Evolutionary conservation across 352 stramenopile species (phyloP).

Genomic region (Phytophthora colocasiae): DNA sequence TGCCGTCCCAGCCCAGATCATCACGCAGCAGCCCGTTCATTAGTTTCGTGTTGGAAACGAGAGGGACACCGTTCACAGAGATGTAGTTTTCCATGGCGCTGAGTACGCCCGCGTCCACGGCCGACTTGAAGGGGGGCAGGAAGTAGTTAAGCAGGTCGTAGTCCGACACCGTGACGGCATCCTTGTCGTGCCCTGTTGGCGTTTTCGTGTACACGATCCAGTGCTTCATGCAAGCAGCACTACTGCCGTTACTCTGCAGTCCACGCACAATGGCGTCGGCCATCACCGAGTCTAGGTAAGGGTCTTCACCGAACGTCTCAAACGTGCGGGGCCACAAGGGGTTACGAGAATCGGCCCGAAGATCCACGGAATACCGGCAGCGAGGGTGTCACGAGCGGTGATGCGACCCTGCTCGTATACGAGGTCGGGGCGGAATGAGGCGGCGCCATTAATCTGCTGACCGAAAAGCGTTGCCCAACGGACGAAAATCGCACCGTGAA

Average conservation of each 20-base stretch:
- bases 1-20: slow-evolving; percentile 76
- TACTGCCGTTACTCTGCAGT: slow-evolving; percentile 59
- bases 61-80: slow-evolving; percentile 86
- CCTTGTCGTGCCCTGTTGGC: slow-evolving; percentile 75
- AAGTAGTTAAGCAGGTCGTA: slow-evolving; percentile 80
- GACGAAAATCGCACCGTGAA: slow-evolving; percentile 25
- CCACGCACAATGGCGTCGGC: slow-evolving; percentile 65
- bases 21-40: slow-evolving; percentile 72
- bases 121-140: slow-evolving; percentile 69
- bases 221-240: slow-evolving; percentile 86
- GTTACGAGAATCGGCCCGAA: slow-evolving; percentile 85
- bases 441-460: slow-evolving; percentile 80
- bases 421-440: slow-evolving; percentile 81
- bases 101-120: slow-evolving; percentile 70
- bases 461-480: slow-evolving; percentile 83
- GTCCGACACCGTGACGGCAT: slow-evolving; percentile 59
- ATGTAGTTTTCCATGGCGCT: slow-evolving; percentile 93
- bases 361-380: slow-evolving; percentile 85
- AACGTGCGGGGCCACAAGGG: slow-evolving; percentile 84
- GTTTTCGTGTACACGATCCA: slow-evolving; percentile 79
- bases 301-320: slow-evolving; percentile 93
- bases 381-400: slow-evolving; percentile 62
- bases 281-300: slow-evolving; percentile 71
- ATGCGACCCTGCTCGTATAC: slow-evolving; percentile 55
- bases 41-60: slow-evolving; percentile 74